Conservation (phyloP, 768 basidiomycete species). For the Lactarius akahatsu region DNA sequence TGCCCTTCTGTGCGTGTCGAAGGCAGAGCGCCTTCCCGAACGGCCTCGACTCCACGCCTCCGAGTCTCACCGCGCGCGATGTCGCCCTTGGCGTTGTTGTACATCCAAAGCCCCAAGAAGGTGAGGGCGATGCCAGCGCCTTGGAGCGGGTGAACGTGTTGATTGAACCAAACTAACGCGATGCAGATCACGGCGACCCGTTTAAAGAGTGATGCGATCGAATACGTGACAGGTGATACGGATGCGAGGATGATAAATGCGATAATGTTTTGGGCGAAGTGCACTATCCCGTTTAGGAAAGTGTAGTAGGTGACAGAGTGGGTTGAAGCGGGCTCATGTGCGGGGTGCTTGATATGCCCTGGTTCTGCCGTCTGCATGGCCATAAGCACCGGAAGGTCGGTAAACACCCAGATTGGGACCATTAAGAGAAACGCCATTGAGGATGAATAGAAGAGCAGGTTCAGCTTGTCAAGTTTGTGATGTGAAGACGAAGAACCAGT, state of each 20-base stretch:
- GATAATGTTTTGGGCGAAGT: slow-evolving; percentile 96
- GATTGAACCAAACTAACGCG: slow-evolving; percentile 95
- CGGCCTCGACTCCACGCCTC: slow-evolving; percentile 73
- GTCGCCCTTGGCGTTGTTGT: slow-evolving; percentile 90
- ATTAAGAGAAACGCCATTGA: slow-evolving; percentile 93
- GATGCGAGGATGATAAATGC: slow-evolving; percentile 95
- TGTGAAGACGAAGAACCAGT: slow-evolving; percentile 41
- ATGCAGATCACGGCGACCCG: slow-evolving; percentile 98
- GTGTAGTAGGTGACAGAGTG: slow-evolving; percentile 80
- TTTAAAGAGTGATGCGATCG: slow-evolving; percentile 96
- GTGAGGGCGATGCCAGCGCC: slow-evolving; percentile 89
- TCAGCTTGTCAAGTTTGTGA: slow-evolving; percentile 95
- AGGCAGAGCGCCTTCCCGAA: slow-evolving; percentile 66
- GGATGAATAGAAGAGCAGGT: slow-evolving; percentile 91
- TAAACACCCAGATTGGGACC: slow-evolving; percentile 93
- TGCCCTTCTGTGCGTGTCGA: slow-evolving; percentile 58
- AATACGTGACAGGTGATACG: slow-evolving; percentile 97
- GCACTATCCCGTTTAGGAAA: slow-evolving; percentile 91
- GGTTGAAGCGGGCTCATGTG: slow-evolving; percentile 45
- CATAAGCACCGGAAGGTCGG: slow-evolving; percentile 74
- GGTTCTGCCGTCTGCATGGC: slow-evolving; percentile 41
- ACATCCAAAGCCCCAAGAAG: slow-evolving; percentile 90
- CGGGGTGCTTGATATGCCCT: slow-evolving; percentile 46
- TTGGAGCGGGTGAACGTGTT: slow-evolving; percentile 79
- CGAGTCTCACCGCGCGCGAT: slow-evolving; percentile 92